These are phyloP conservation scores for Candida yuanshanica DNA, from an alignment of 805 yeast species.

Conservation along the genomic window DNA sequence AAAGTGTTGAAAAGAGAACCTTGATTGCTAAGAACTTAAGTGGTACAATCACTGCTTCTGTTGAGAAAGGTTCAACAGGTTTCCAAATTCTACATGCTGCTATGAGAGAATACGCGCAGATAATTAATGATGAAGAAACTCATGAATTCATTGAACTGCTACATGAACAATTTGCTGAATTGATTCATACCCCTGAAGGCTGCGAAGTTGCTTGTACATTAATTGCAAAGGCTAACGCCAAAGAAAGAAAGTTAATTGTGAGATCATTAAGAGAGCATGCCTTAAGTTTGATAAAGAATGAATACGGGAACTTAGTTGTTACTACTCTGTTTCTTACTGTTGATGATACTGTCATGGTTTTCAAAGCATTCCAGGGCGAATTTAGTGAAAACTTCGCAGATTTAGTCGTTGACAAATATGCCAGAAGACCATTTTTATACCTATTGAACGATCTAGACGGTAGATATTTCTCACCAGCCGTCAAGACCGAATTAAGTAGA, in stretches of 20 bases:
- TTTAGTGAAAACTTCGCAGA: conserved; percentile 46
- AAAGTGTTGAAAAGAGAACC: conserved; percentile 71
- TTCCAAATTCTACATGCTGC: conserved; percentile 95
- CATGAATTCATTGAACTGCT: conserved; percentile 78
- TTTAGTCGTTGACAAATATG: conserved; percentile 63
- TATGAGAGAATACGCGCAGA: conserved; percentile 79
- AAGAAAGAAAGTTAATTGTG: conserved; percentile 80
- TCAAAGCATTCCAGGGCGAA: conserved; percentile 65
- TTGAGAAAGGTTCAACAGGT: conserved; percentile 93
- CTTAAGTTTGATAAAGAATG: conserved; percentile 72
- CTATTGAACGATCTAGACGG: conserved; percentile 74
- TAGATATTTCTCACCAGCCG: conserved; percentile 73
- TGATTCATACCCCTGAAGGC: conserved; percentile 94
- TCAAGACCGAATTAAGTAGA: conserved; percentile 50
- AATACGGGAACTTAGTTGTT: conserved; percentile 78
- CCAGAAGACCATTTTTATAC: conserved; percentile 85
- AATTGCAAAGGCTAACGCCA: conserved; percentile 80
- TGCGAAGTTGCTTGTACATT: conserved; percentile 82
- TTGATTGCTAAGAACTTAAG: conserved; percentile 68
- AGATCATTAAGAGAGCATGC: conserved; percentile 72
- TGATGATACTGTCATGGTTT: conserved; percentile 85
- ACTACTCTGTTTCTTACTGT: conserved; percentile 77
- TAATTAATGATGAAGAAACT: conserved; percentile 64
- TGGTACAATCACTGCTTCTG: conserved; percentile 84
- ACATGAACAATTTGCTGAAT: conserved; percentile 85